Percentiles rank a stretch among this genome's conserved stretches.
Conservation (phyloP, 495 filamentous ascomycete genomes). For the Glonium stellatum region DNA sequence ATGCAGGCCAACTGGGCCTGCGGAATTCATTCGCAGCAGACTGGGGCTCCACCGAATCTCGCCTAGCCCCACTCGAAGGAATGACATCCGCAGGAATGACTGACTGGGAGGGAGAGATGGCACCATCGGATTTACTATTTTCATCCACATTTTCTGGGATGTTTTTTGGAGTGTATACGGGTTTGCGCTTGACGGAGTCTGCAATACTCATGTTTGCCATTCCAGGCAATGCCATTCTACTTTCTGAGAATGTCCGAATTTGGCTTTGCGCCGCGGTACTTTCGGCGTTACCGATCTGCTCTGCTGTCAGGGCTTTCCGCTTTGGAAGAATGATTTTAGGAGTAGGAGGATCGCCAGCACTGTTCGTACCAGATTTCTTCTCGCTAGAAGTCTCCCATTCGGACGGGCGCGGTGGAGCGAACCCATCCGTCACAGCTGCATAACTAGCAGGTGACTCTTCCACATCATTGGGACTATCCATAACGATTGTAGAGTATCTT, state of each 20-base stretch:
- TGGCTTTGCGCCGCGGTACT: conserved; percentile 13
- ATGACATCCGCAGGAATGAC: background rate
- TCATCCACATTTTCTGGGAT: background rate
- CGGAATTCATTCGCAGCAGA: conserved; percentile 21
- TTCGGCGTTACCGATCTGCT: conserved; percentile 30
- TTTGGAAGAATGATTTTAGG: conserved; percentile 34
- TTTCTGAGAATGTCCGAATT: conserved; percentile 11
- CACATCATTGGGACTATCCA: conserved; percentile 14
- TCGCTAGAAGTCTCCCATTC: conserved; percentile 13
- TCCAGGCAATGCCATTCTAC: conserved; percentile 20
- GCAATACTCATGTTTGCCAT: conserved; percentile 5
- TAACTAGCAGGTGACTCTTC: conserved; percentile 34
- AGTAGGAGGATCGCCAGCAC: conserved; percentile 21
- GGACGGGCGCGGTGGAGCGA: conserved; percentile 20
- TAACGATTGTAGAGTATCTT: conserved; percentile 30
- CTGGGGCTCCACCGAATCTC: conserved; percentile 3
- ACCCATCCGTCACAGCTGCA: conserved; percentile 30
- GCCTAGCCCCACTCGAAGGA: background rate
- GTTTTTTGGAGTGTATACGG: conserved; percentile 3
- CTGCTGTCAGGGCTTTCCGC: conserved; percentile 36
- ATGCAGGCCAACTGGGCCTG: conserved; percentile 32
- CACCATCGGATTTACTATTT: background rate
- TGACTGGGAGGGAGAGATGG: background rate
- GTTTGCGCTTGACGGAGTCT: conserved; percentile 16
- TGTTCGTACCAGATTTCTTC: conserved; percentile 25